Evolutionary conservation across 1,284 basidiomycete genomes (phyloP).

Genomic region (Amylostereum areolatum): DNA sequence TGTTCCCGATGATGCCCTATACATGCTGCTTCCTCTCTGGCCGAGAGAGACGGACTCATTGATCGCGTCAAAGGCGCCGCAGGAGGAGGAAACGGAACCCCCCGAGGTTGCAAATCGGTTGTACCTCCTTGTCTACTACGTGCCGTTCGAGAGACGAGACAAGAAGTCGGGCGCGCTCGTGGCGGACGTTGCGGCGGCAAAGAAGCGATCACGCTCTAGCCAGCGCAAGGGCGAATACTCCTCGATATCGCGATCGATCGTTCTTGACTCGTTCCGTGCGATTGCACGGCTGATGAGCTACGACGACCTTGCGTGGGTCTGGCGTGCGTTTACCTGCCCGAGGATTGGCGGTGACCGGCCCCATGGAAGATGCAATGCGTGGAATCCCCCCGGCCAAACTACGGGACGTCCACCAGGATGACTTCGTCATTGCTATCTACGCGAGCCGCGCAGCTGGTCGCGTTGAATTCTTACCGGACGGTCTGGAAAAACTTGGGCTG

Average conservation of each 20-base stretch:
- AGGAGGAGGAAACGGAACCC: conserved; percentile 21
- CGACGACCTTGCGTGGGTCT: conserved; percentile 61
- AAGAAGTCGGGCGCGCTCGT: conserved; percentile 20
- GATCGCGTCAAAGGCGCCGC: conserved; percentile 10
- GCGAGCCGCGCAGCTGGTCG: conserved; percentile 48
- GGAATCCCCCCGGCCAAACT: conserved; percentile 27
- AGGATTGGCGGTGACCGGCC: conserved; percentile 60
- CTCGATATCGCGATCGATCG: conserved; percentile 23
- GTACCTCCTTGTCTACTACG: conserved; percentile 72
- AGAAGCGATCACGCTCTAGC: conserved; percentile 29
- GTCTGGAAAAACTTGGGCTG: conserved; percentile 61
- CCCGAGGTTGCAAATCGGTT: conserved; percentile 46
- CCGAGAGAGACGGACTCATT: conserved; percentile 60
- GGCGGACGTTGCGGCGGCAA: conserved; percentile 25
- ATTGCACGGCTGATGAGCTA: conserved; percentile 64
- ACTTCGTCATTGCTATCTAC: conserved; percentile 56
- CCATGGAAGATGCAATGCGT: conserved; percentile 52
- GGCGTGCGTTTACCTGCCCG: conserved; percentile 68
- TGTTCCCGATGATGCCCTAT: conserved; percentile 60
- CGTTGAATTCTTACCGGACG: conserved; percentile 66
- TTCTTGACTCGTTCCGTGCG: conserved; percentile 57
- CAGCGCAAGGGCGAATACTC: conserved; percentile 15
- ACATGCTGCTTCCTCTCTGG: conserved; percentile 81
- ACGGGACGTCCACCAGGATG: conserved; percentile 25
- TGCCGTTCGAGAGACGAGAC: conserved; percentile 32